Conservation (phyloP, 2,329 filamentous ascomycete genomes). For the Chrysoporthe deuterocubensis region DNA sequence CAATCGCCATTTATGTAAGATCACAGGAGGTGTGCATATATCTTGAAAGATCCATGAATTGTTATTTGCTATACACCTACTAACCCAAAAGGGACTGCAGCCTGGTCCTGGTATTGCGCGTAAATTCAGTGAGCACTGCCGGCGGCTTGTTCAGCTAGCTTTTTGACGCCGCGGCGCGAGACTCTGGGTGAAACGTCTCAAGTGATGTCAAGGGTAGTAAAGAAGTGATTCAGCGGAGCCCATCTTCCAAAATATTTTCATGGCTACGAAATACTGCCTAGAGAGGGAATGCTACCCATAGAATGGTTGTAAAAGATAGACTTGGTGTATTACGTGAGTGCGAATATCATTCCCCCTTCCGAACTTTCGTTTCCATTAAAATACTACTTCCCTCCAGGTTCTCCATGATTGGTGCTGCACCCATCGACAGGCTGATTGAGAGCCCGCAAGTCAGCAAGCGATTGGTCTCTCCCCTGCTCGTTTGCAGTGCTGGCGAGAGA, state of each 20-base stretch:
- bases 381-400: not conserved
- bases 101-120: not conserved
- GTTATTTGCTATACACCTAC: not conserved
- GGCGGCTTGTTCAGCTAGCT: not conserved
- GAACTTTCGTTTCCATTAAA: not conserved
- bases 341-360: not conserved
- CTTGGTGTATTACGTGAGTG: not conserved
- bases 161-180: not conserved
- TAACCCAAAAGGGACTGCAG: not conserved
- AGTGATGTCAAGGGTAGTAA: not conserved
- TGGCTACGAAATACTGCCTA: too few relatives aligned
- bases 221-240: not conserved
- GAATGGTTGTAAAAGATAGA: not conserved
- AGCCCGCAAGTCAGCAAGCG: not conserved
- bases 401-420: not conserved
- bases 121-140: not conserved
- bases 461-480: not conserved
- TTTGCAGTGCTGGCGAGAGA: not conserved
- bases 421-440: not conserved
- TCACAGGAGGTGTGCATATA: not conserved
- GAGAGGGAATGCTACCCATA: not conserved
- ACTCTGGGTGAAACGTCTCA: not conserved
- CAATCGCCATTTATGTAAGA: conserved; percentile 9
- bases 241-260: too few relatives aligned
- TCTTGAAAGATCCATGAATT: not conserved